Evolutionary conservation across 768 basidiomycete genomes (phyloP).

Genomic region (Kwoniella shandongensis): DNA sequence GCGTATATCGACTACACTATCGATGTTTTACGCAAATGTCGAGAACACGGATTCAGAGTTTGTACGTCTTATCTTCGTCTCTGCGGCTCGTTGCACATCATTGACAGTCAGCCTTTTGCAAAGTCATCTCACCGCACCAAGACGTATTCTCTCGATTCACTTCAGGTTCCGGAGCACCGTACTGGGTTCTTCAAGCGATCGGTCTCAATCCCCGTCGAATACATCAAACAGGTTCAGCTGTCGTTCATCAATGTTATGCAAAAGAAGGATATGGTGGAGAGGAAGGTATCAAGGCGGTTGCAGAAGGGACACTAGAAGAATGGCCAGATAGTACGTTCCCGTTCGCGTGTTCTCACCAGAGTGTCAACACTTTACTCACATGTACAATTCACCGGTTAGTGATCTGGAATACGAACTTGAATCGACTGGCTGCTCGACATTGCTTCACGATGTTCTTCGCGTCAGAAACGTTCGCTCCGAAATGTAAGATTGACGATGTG

Average conservation of each 20-base stretch:
- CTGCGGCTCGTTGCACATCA: no score
- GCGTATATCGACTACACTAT: constrained; percentile 92
- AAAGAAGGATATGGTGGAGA: constrained; percentile 30
- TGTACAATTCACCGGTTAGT: constrained; percentile 58
- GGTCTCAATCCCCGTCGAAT: constrained; percentile 70
- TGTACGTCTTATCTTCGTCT: constrained; percentile 34
- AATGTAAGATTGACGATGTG: constrained; percentile 82
- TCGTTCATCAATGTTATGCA: constrained; percentile 31
- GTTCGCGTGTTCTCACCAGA: constrained; percentile 47
- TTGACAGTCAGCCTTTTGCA: background rate
- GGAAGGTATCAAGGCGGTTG: constrained; percentile 31
- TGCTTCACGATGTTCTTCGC: constrained; percentile 94
- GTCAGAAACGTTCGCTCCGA: constrained; percentile 83
- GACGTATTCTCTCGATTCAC: constrained; percentile 96
- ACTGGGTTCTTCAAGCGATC: constrained; percentile 85
- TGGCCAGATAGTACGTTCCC: constrained; percentile 40
- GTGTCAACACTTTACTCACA: constrained; percentile 71
- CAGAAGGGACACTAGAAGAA: constrained; percentile 20
- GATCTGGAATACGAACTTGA: constrained; percentile 96
- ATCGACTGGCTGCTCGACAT: constrained; percentile 81
- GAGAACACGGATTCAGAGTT: constrained; percentile 80
- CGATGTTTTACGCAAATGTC: constrained; percentile 81
- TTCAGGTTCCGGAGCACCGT: constrained; percentile 91
- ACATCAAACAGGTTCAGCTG: constrained; percentile 40
- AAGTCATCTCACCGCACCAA: constrained; percentile 95